Conservation (phyloP, 2,329 filamentous ascomycete genomes). For the Colletotrichum shisoi region DNA sequence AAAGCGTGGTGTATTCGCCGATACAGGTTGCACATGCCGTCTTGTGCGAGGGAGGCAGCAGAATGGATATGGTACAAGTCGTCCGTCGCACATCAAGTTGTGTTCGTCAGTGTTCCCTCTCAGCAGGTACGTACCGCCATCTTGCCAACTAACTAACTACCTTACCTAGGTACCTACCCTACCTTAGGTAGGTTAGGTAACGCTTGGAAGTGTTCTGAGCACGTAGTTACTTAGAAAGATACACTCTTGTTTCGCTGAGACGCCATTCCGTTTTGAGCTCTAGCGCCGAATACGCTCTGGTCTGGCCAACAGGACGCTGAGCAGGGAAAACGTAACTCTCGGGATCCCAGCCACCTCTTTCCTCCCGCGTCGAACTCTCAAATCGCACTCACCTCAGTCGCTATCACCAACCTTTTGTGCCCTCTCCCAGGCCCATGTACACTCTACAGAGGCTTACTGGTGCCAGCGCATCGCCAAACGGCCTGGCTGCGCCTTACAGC, state of each 20-base stretch:
- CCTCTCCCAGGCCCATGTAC: not conserved
- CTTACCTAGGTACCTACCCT: no score
- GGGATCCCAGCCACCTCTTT: conserved; percentile 44
- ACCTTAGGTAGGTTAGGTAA: not conserved
- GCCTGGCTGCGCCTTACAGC: conserved; percentile 7
- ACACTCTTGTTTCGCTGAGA: conserved; percentile 21
- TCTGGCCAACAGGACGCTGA: conserved; percentile 34
- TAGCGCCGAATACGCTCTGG: conserved; percentile 20
- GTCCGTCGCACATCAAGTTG: conserved; percentile 19
- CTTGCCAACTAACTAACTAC: conserved; percentile 7
- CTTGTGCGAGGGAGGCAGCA: conserved; percentile 27
- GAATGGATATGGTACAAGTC: conserved; percentile 21
- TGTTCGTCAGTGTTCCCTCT: conserved; percentile 22
- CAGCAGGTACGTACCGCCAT: conserved; percentile 6
- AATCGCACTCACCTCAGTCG: conserved; percentile 11
- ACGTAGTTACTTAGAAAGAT: no score
- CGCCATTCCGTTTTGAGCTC: not conserved
- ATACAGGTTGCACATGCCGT: conserved; percentile 33
- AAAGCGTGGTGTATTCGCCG: conserved; percentile 40
- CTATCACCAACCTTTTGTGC: conserved; percentile 20
- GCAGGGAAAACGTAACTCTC: conserved; percentile 35
- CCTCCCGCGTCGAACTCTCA: not conserved
- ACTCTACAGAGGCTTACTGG: conserved; percentile 21
- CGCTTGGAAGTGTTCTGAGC: no score
- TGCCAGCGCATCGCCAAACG: conserved; percentile 39